Percentiles rank a stretch among this genome's conserved stretches.
phyloP scores from a whole-genome alignment of 352 stramenopile genomes.

The Phytophthora tubulina region DNA sequence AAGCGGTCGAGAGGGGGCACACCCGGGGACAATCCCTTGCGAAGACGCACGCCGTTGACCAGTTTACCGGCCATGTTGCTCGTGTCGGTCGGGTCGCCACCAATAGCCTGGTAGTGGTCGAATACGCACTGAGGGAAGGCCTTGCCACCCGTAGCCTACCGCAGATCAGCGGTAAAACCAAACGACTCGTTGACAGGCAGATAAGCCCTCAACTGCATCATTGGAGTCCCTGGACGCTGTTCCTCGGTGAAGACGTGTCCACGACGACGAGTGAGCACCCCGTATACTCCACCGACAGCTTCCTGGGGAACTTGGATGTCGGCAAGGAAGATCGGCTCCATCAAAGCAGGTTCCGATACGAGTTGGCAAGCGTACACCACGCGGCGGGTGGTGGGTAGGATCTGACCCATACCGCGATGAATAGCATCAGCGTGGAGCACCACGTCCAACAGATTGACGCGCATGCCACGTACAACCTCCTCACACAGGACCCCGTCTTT shows the following conservation, averaged over 20 bases:
- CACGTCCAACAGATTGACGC: slow-evolving; percentile 99
- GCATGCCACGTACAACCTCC: slow-evolving; percentile 97
- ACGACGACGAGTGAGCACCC: slow-evolving; percentile 98
- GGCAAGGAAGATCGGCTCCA: slow-evolving; percentile 99
- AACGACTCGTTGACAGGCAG: slow-evolving; percentile 99
- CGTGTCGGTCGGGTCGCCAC: slow-evolving; percentile 92
- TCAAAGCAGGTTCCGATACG: slow-evolving; percentile 93
- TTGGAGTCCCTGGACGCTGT: slow-evolving; percentile 97
- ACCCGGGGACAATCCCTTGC: slow-evolving; percentile 98
- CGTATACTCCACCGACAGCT: slow-evolving; percentile 99
- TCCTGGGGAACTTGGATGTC: slow-evolving; percentile 99
- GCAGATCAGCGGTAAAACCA: slow-evolving; percentile 98
- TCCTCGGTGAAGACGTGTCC: slow-evolving; percentile 99
- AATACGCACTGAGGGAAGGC: slow-evolving; percentile 99
- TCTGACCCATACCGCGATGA: slow-evolving; percentile 99
- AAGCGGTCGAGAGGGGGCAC: slow-evolving; percentile 98
- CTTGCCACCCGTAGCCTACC: slow-evolving; percentile 98
- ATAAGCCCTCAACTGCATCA: slow-evolving; percentile 99
- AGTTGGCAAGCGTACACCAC: slow-evolving; percentile 98
- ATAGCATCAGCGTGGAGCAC: slow-evolving; percentile 99
- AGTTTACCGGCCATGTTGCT: slow-evolving; percentile 97
- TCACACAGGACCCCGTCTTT: slow-evolving; percentile 98
- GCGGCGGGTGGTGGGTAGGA: slow-evolving; percentile 98
- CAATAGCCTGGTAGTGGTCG: slow-evolving; percentile 98
- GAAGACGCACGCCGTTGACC: slow-evolving; percentile 94